Conservation (phyloP, 208 protist genomes). For the Trypanosomatidae sp. region DNA sequence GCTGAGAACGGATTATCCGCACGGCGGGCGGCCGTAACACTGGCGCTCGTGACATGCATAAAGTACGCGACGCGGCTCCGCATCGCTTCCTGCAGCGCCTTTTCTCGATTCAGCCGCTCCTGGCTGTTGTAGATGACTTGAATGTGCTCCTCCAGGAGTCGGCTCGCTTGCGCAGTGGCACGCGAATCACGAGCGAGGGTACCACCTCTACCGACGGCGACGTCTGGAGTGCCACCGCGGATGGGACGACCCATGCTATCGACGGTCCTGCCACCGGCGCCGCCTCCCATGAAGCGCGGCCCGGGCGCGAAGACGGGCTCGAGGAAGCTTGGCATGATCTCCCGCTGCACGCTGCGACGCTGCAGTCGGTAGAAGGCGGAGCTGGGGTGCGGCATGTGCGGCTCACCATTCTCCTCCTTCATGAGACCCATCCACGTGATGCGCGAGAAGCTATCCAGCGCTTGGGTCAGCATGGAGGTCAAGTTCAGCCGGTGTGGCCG, state of each 20-base stretch:
- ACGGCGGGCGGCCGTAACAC: conserved; percentile 80
- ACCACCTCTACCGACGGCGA: conserved; percentile 1
- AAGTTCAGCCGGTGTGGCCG: conserved; percentile 56
- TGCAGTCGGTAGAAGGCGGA: conserved; percentile 63
- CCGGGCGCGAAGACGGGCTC: conserved; percentile 59
- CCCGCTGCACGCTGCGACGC: conserved; percentile 70
- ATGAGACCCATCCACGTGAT: conserved; percentile 88
- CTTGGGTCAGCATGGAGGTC: conserved; percentile 67
- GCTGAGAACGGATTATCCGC: conserved; percentile 86
- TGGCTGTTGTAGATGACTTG: conserved; percentile 73
- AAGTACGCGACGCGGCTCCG: conserved; percentile 54
- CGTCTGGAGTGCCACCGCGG: neutral
- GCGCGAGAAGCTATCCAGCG: conserved; percentile 83
- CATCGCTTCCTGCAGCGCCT: conserved; percentile 48
- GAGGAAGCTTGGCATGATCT: conserved; percentile 85
- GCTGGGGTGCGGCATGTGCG: conserved; percentile 49
- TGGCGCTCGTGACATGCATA: conserved; percentile 69
- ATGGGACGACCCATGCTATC: conserved; percentile 11
- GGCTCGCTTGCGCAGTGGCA: conserved; percentile 23
- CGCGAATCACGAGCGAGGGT: conserved; percentile 1
- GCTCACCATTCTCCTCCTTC: conserved; percentile 67
- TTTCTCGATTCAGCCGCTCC: conserved; percentile 61
- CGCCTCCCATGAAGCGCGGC: conserved; percentile 20
- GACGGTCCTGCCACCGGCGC: conserved; percentile 4
- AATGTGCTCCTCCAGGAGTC: conserved; percentile 76